Conservation (phyloP, 768 basidiomycete species). For the Hydnomerulius pinastri region DNA sequence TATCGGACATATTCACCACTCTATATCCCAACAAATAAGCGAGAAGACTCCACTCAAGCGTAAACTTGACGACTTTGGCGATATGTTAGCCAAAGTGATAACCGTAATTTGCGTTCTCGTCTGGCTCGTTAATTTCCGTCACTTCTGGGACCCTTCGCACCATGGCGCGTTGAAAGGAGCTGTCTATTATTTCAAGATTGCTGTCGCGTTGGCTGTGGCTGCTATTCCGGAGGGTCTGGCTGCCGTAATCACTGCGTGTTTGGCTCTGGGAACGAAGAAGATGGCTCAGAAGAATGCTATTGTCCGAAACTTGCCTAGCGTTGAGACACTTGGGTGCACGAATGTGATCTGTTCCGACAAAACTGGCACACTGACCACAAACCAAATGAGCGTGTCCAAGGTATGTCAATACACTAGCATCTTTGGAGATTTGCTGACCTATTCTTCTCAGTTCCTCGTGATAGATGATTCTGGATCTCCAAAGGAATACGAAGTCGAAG, state of each 20-base stretch:
- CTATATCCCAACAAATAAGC: slow-evolving; percentile 87
- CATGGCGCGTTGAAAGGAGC: slow-evolving; percentile 90
- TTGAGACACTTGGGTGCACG: slow-evolving; percentile 96
- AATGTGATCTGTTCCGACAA: slow-evolving; percentile 99
- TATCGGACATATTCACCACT: slow-evolving; percentile 96
- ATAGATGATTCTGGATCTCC: slow-evolving; percentile 56
- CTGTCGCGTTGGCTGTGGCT: slow-evolving; percentile 97
- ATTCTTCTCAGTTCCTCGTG: slow-evolving; percentile 65
- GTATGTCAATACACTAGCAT: slow-evolving; percentile 38
- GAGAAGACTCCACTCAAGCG: slow-evolving; percentile 98
- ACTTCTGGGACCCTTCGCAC: slow-evolving; percentile 95
- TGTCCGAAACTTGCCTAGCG: slow-evolving; percentile 92
- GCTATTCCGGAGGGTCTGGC: slow-evolving; percentile 99
- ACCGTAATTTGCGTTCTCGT: slow-evolving; percentile 95
- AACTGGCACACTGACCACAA: slow-evolving; percentile 94
- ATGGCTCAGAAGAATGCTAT: slow-evolving; percentile 99
- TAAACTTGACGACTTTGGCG: slow-evolving; percentile 97
- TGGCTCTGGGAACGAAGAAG: slow-evolving; percentile 96
- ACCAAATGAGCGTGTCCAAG: slow-evolving; percentile 94
- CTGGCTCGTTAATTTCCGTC: slow-evolving; percentile 95
- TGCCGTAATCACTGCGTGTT: slow-evolving; percentile 95
- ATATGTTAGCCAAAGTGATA: slow-evolving; percentile 97
- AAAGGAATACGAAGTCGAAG: slow-evolving; percentile 81
- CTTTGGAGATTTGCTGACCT: slow-evolving; percentile 10
- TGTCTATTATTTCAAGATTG: slow-evolving; percentile 99